phyloP scores from a whole-genome alignment of 495 filamentous ascomycete species.

The Hypoxylon lienhwacheense region DNA sequence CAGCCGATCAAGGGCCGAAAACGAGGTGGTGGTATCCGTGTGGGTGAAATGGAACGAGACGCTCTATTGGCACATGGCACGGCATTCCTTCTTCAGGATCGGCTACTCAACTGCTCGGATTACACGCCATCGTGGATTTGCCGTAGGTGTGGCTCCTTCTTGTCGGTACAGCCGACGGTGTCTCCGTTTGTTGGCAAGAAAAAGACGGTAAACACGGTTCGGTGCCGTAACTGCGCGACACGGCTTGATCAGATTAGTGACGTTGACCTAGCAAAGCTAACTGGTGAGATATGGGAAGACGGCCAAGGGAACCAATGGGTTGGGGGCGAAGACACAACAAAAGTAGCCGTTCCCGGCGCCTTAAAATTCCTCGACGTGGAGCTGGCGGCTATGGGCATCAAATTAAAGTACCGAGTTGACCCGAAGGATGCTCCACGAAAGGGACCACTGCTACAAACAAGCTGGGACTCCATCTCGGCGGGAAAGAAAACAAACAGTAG shows the following conservation, averaged over 20 bases:
- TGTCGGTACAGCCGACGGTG: slow-evolving; percentile 78
- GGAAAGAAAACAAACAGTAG: slow-evolving; percentile 32
- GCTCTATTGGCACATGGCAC: slow-evolving; percentile 91
- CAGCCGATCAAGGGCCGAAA: slow-evolving; percentile 96
- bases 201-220: slow-evolving; percentile 58
- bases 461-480: slow-evolving; percentile 26
- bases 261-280: slow-evolving; percentile 58
- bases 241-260: slow-evolving; percentile 58
- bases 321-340: slow-evolving; percentile 85
- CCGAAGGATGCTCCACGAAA: slow-evolving; percentile 53
- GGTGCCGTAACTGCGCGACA: slow-evolving; percentile 82
- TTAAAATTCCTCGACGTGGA: slow-evolving; percentile 93
- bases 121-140: slow-evolving; percentile 87
- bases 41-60: slow-evolving; percentile 98
- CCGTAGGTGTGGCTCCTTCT: slow-evolving; percentile 80
- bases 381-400: slow-evolving; percentile 87
- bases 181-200: slow-evolving; percentile 65
- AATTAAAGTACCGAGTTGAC: slow-evolving; percentile 83
- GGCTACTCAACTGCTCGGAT: slow-evolving; percentile 94
- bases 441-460: slow-evolving; percentile 43
- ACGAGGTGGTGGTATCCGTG: slow-evolving; percentile 95
- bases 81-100: slow-evolving; percentile 92
- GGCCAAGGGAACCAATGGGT: slow-evolving; percentile 76
- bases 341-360: slow-evolving; percentile 90
- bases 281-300: slow-evolving; percentile 87